phyloP scores from a whole-genome alignment of 164 flowering plant genomes.

The Chimonanthus salicifolius region DNA sequence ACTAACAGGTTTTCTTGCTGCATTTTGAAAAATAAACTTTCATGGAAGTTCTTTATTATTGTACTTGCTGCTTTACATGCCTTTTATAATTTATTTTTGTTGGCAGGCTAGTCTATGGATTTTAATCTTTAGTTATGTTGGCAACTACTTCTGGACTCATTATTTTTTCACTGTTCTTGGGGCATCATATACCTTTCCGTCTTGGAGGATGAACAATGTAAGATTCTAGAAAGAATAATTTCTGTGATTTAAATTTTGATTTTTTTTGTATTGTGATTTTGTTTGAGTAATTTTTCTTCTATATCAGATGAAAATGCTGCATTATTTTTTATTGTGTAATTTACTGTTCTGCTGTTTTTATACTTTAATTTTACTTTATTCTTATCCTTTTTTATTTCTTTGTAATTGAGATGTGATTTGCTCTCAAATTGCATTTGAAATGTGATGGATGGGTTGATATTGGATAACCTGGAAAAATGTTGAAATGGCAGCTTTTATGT shows the following conservation, averaged over 20 bases:
- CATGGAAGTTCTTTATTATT: background rate
- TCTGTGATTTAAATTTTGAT: background rate
- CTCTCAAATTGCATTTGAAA: background rate
- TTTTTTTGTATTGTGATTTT: background rate
- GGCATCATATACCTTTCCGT: slow-evolving; percentile 95
- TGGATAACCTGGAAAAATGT: background rate
- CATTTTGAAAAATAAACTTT: background rate
- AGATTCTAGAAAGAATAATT: slow-evolving; percentile 15
- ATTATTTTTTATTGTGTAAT: background rate
- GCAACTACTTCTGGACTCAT: slow-evolving; percentile 99
- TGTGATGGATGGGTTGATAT: too few species aligned
- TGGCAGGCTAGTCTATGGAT: slow-evolving; percentile 96
- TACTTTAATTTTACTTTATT: background rate
- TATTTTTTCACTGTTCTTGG: slow-evolving; percentile 98
- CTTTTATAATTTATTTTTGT: background rate
- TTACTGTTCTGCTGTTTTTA: background rate
- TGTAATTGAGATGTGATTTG: background rate
- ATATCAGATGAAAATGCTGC: background rate
- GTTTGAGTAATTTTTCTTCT: background rate
- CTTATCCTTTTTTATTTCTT: background rate
- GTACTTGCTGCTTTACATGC: background rate
- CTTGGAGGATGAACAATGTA: slow-evolving; percentile 98
- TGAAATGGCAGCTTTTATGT: background rate
- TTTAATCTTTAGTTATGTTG: slow-evolving; percentile 88
- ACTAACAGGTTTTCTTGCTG: background rate